Conservation (phyloP, 1,284 basidiomycete species). For the Neolentinus lepideus region DNA sequence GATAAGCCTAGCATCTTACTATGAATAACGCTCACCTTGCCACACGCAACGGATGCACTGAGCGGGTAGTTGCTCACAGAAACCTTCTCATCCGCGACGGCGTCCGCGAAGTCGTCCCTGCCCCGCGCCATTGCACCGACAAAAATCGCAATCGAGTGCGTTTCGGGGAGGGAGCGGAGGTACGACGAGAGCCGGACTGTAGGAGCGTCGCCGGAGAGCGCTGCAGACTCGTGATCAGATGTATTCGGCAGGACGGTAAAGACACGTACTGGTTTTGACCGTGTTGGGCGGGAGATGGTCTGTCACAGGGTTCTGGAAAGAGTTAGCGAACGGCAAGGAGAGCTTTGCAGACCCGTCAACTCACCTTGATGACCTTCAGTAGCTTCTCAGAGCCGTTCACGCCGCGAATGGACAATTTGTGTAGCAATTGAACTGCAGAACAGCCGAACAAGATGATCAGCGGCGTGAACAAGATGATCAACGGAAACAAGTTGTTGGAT, state of each 20-base stretch:
- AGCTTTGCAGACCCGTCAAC: slow-evolving; percentile 17
- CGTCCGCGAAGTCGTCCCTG: slow-evolving; percentile 96
- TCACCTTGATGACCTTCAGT: slow-evolving; percentile 89
- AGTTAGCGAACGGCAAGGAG: slow-evolving; percentile 6
- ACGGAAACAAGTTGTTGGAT: no score
- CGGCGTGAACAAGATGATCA: no score
- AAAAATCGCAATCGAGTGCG: slow-evolving; percentile 90
- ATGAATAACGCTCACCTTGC: slow-evolving; percentile 58
- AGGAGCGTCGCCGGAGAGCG: slow-evolving; percentile 88
- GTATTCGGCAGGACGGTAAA: not conserved
- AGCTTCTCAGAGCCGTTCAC: slow-evolving; percentile 97
- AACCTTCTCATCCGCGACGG: slow-evolving; percentile 95
- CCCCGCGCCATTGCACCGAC: slow-evolving; percentile 97
- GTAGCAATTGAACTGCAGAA: slow-evolving; percentile 85
- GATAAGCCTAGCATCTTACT: not conserved
- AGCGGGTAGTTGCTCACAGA: slow-evolving; percentile 93
- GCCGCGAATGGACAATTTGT: slow-evolving; percentile 92
- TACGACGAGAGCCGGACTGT: slow-evolving; percentile 81
- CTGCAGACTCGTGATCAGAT: slow-evolving; percentile 40
- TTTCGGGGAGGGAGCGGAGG: slow-evolving; percentile 75
- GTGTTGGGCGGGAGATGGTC: slow-evolving; percentile 96
- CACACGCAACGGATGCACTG: slow-evolving; percentile 94
- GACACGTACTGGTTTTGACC: slow-evolving; percentile 82
- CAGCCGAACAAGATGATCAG: not conserved
- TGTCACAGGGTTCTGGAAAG: slow-evolving; percentile 82